These are phyloP conservation scores for Termitomyces sp. DNA, from an alignment of 768 basidiomycete species.

Conservation along the genomic window DNA sequence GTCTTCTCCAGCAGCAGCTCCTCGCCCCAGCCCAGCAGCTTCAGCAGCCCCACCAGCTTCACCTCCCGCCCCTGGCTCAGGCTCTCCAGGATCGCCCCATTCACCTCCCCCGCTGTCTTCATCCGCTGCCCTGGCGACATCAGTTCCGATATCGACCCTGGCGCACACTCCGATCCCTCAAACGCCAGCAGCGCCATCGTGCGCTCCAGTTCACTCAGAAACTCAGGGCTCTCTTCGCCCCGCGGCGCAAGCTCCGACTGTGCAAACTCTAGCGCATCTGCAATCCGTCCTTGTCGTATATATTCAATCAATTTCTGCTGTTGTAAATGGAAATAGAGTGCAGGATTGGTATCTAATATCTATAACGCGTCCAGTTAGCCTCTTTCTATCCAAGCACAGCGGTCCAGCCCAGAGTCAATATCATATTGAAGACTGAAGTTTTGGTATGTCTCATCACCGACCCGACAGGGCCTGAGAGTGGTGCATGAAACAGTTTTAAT, in stretches of 20 bases:
- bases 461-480: constrained; percentile 79
- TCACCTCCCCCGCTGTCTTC: constrained; percentile 95
- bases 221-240: constrained; percentile 92
- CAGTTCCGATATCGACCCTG: constrained; percentile 69
- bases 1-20: constrained; percentile 67
- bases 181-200: constrained; percentile 93
- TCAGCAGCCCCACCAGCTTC: constrained; percentile 77
- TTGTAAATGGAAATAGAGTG: constrained; percentile 91
- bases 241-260: constrained; percentile 92
- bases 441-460: constrained; percentile 81
- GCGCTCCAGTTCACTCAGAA: constrained; percentile 84
- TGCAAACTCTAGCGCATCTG: constrained; percentile 84
- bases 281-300: constrained; percentile 77
- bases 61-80: constrained; percentile 91
- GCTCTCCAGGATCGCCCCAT: constrained; percentile 90
- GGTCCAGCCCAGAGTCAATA: constrained; percentile 23
- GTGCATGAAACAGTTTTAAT: constrained; percentile 97
- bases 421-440: constrained; percentile 99
- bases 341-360: constrained; percentile 96
- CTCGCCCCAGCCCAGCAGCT: constrained; percentile 88
- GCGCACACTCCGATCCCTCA: constrained; percentile 55
- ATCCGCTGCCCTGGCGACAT: constrained; percentile 83
- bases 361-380: constrained; percentile 31
- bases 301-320: constrained; percentile 95
- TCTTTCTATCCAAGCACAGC: constrained; percentile 4